These are phyloP conservation scores for Lepidium aucheri DNA, from an alignment of 345 rosid species.

Conservation along the genomic window DNA sequence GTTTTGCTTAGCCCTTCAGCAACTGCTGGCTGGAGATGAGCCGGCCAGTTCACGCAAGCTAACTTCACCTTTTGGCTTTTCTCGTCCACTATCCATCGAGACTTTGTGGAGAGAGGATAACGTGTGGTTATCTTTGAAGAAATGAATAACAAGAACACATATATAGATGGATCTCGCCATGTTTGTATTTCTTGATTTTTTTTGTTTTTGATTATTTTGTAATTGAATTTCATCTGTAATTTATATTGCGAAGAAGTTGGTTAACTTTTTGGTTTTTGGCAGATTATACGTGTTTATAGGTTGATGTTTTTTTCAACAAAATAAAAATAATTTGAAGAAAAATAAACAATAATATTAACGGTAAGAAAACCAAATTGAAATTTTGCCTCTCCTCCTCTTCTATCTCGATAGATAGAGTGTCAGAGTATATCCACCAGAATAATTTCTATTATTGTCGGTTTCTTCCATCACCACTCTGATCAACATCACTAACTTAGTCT, in stretches of 20 bases:
- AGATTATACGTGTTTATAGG: constrained; percentile 5
- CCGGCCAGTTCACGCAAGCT: constrained; percentile 61
- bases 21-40: constrained; percentile 52
- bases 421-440: too few relatives aligned
- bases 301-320: neutral
- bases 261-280: constrained; percentile 6
- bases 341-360: neutral
- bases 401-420: too few relatives aligned
- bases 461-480: too few relatives aligned
- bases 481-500: too few relatives aligned
- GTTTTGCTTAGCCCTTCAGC: constrained; percentile 77
- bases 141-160: constrained; percentile 5
- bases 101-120: constrained; percentile 45
- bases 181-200: neutral
- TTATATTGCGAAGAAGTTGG: constrained; percentile 6
- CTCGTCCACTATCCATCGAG: constrained; percentile 53
- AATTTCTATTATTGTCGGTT: too few relatives aligned
- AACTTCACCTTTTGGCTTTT: constrained; percentile 50
- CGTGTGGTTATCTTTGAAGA: neutral
- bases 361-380: too few relatives aligned
- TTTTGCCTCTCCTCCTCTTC: too few relatives aligned
- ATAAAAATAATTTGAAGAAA: neutral
- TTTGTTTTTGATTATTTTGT: neutral
- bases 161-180: neutral
- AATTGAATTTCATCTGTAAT: neutral